Evolutionary conservation across 495 filamentous ascomycete species (phyloP).

Genomic region (Talaromyces stipitatus): DNA sequence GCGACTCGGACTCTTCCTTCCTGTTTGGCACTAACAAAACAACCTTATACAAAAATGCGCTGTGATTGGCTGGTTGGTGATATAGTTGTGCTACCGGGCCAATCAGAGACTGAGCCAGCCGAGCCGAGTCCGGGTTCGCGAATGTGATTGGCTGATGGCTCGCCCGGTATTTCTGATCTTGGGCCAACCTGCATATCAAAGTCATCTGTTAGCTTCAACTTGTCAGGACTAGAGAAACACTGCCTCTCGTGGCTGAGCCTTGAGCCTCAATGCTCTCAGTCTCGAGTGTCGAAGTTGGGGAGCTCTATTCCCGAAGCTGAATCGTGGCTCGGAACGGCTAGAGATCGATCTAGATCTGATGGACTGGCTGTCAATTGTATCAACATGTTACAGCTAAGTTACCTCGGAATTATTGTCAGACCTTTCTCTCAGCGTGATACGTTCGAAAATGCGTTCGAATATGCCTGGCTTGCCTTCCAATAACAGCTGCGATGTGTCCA

Average conservation of each 20-base stretch:
- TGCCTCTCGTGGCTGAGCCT: not conserved
- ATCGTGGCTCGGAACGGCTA: not conserved
- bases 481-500: not conserved
- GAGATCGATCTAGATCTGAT: not conserved
- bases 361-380: too few relatives aligned
- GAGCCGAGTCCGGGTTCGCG: not conserved
- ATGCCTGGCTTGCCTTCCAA: too few relatives aligned
- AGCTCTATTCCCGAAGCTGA: not conserved
- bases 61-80: not conserved
- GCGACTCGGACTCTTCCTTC: constrained; percentile 1
- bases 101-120: not conserved
- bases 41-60: not conserved
- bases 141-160: constrained; percentile 2
- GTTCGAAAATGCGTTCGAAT: too few relatives aligned
- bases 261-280: too few relatives aligned
- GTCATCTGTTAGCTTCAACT: too few relatives aligned
- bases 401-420: too few relatives aligned
- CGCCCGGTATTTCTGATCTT: not conserved
- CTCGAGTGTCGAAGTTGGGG: too few relatives aligned
- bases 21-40: not conserved
- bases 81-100: not conserved
- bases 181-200: not conserved
- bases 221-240: too few relatives aligned
- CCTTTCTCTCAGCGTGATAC: too few relatives aligned
- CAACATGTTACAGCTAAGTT: not conserved